Evolutionary conservation across 75 land plant genomes (phyloP).

Genomic region (Cryptomeria japonica): DNA sequence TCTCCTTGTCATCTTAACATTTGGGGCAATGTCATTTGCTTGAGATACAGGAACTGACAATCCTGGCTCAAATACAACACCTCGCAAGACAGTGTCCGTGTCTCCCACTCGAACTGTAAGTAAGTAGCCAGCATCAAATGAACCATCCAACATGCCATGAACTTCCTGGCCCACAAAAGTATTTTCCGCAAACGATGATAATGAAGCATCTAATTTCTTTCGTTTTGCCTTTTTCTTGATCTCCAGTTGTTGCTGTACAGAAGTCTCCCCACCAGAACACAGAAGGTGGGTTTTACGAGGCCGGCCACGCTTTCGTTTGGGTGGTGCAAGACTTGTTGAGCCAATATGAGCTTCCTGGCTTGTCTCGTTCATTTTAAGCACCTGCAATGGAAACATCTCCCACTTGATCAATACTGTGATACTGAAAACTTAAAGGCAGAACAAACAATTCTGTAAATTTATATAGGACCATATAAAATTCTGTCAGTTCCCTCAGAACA

Average conservation of each 20-base stretch:
- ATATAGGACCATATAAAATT: not conserved
- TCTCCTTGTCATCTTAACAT: slow-evolving; percentile 45
- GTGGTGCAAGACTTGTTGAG: slow-evolving; percentile 6
- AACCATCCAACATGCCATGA: slow-evolving; percentile 74
- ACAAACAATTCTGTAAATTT: not conserved
- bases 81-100: slow-evolving; percentile 52
- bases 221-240: slow-evolving; percentile 1
- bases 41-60: slow-evolving; percentile 43
- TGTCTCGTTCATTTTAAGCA: slow-evolving; percentile 8
- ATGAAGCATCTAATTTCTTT: not conserved
- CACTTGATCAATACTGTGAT: not conserved
- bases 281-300: slow-evolving; percentile 37
- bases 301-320: slow-evolving; percentile 52
- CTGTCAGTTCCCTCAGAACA: not conserved
- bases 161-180: slow-evolving; percentile 65
- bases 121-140: slow-evolving; percentile 89
- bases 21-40: slow-evolving; percentile 75
- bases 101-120: slow-evolving; percentile 64
- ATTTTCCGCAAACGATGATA: slow-evolving; percentile 10
- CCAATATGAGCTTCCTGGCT: slow-evolving; percentile 12
- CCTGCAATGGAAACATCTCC: slow-evolving; percentile 11
- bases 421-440: not conserved
- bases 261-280: not conserved
- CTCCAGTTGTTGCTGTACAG: slow-evolving; percentile 7
- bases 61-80: slow-evolving; percentile 73